Evolutionary conservation across 768 basidiomycete genomes (phyloP).

Genomic region (Leucogyrophana mollusca): DNA sequence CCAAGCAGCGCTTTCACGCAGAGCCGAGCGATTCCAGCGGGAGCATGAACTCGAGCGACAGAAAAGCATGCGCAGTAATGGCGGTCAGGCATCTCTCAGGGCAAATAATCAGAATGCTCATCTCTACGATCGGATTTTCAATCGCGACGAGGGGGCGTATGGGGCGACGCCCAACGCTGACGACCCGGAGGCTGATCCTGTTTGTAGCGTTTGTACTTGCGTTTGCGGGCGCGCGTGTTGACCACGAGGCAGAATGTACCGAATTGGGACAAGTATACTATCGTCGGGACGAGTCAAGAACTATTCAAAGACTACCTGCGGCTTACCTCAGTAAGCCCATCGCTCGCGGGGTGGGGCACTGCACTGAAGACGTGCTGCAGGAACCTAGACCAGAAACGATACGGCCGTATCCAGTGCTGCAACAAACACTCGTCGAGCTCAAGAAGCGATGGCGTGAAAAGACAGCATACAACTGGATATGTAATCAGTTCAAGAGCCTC

Average conservation of each 20-base stretch:
- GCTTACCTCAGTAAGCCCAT: conserved; percentile 72
- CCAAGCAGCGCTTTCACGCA: conserved; percentile 64
- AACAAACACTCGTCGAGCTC: conserved; percentile 81
- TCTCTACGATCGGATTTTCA: conserved; percentile 45
- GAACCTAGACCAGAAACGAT: conserved; percentile 95
- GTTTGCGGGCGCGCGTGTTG: conserved; percentile 3
- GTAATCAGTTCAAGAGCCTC: conserved; percentile 96
- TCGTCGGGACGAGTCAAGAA: conserved; percentile 86
- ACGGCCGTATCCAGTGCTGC: conserved; percentile 81
- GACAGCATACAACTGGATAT: conserved; percentile 80
- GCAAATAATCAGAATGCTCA: conserved; percentile 50
- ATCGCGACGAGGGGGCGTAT: conserved; percentile 26
- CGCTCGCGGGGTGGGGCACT: neutral
- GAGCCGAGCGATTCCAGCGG: conserved; percentile 88
- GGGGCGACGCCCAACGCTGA: conserved; percentile 41
- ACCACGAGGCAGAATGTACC: conserved; percentile 75
- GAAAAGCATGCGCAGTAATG: conserved; percentile 40
- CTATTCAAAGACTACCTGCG: conserved; percentile 96
- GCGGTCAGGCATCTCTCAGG: conserved; percentile 35
- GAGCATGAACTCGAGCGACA: conserved; percentile 87
- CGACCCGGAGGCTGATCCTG: conserved; percentile 73
- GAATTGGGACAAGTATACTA: conserved; percentile 95
- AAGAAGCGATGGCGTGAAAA: conserved; percentile 88
- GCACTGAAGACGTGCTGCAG: conserved; percentile 39
- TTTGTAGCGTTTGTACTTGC: conserved; percentile 35